Conservation (phyloP, 1,139 yeast genomes). For the Yamadazyma blattariae region DNA sequence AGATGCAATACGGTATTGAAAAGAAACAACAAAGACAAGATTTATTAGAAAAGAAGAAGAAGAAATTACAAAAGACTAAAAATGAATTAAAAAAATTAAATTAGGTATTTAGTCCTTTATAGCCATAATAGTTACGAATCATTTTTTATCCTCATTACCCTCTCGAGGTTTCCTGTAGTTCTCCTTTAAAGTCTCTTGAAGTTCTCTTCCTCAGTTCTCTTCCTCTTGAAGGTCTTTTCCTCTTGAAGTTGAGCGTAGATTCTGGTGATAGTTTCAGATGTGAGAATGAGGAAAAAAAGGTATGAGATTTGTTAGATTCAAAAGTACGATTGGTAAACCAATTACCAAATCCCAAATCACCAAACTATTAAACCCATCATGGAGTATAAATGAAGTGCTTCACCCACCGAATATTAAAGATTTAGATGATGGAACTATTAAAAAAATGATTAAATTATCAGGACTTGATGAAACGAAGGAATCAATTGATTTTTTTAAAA, state of each 20-base stretch:
- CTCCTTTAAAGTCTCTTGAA: too few species aligned
- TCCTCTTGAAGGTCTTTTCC: too few species aligned
- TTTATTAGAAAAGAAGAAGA: constrained; percentile 72
- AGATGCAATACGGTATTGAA: constrained; percentile 90
- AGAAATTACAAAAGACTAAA: constrained; percentile 70
- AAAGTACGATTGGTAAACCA: constrained; percentile 3
- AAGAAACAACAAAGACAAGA: constrained; percentile 81
- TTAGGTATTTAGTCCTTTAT: constrained; percentile 10
- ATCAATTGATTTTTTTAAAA: constrained; percentile 23
- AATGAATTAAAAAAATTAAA: constrained; percentile 46
- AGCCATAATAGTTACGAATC: background rate
- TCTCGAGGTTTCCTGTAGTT: background rate
- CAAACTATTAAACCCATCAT: constrained; percentile 17
- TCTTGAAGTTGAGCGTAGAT: too few species aligned
- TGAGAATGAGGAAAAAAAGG: too few species aligned
- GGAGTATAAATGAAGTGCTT: constrained; percentile 27
- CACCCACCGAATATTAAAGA: constrained; percentile 7
- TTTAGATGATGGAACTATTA: constrained; percentile 14
- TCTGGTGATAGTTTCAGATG: too few species aligned
- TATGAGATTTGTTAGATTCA: background rate
- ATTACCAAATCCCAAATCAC: constrained; percentile 2
- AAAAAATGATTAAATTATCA: constrained; percentile 40
- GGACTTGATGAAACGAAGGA: constrained; percentile 38
- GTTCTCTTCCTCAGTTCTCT: too few species aligned
- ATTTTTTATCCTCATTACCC: too few species aligned